These are phyloP conservation scores for Purshia tridentata DNA, from an alignment of 306 rosid genomes.

Conservation along the genomic window DNA sequence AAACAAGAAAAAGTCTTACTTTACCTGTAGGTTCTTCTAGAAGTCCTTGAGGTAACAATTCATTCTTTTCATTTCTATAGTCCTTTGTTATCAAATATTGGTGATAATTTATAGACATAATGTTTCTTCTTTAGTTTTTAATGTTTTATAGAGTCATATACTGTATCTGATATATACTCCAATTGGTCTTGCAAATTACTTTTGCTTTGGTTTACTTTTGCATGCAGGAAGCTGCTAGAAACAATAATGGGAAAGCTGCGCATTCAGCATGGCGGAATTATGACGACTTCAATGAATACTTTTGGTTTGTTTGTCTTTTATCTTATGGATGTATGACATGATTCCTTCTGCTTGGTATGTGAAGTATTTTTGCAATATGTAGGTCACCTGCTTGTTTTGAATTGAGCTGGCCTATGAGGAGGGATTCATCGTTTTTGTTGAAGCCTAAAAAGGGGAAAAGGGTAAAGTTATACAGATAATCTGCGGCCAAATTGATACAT, in stretches of 20 bases:
- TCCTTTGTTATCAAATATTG: neutral
- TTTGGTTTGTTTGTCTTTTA: conserved; percentile 59
- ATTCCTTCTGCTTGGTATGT: conserved; percentile 5
- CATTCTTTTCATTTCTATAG: neutral
- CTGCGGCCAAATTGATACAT: conserved; percentile 3
- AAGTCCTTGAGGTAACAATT: neutral
- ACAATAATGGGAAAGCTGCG: conserved; percentile 88
- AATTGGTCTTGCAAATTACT: conserved; percentile 12
- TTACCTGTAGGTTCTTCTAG: neutral
- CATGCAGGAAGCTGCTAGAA: conserved; percentile 66
- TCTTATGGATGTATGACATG: conserved; percentile 1
- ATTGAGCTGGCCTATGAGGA: conserved; percentile 80
- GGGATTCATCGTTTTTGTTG: conserved; percentile 48
- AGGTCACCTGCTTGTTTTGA: conserved; percentile 95
- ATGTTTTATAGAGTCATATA: neutral
- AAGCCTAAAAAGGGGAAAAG: conserved; percentile 65
- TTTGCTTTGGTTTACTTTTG: neutral
- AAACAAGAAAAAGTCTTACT: neutral
- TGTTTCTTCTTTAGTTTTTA: neutral
- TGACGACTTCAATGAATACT: conserved; percentile 96
- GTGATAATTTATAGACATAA: neutral
- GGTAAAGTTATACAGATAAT: conserved; percentile 50
- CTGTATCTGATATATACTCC: conserved; percentile 13
- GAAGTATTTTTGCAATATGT: conserved; percentile 36
- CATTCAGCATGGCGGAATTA: conserved; percentile 98